Percentiles rank a stretch among this genome's conserved stretches.
phyloP scores from a whole-genome alignment of 2,329 filamentous ascomycete genomes.

The Fusarium brevicatenulatum region DNA sequence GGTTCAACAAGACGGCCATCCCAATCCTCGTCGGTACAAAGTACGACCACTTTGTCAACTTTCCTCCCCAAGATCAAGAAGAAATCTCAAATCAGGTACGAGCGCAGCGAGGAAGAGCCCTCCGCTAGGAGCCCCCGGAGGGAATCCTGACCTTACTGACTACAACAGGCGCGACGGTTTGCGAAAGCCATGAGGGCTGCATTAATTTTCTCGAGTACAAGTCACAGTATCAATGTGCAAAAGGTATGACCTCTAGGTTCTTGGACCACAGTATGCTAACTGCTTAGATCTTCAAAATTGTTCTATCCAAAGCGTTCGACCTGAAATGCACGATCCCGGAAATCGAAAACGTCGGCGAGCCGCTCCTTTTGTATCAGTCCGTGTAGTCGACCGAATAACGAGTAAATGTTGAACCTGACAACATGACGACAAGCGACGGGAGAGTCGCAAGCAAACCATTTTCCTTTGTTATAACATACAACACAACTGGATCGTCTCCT shows the following conservation, averaged over 20 bases:
- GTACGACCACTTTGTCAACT: conserved; percentile 99
- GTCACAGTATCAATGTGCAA: conserved; percentile 99
- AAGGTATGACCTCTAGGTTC: conserved; percentile 67
- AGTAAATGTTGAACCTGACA: conserved; percentile 40
- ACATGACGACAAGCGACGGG: conserved; percentile 30
- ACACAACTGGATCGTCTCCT: conserved; percentile 37
- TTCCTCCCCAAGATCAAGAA: conserved; percentile 95
- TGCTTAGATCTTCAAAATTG: conserved; percentile 96
- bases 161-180: conserved; percentile 84
- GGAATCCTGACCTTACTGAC: conserved; percentile 5
- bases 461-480: conserved; percentile 42
- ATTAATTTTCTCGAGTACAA: conserved; percentile 98
- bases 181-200: conserved; percentile 98
- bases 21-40: conserved; percentile 97
- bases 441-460: conserved; percentile 17
- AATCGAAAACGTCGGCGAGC: conserved; percentile 97
- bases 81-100: conserved; percentile 95
- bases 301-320: conserved; percentile 97
- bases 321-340: conserved; percentile 99
- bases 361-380: conserved; percentile 88
- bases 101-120: neutral
- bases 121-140: conserved; percentile 1
- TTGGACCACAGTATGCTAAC: neutral
- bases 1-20: conserved; percentile 99
- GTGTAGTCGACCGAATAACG: conserved; percentile 45